phyloP scores from a whole-genome alignment of 306 rosid species.

The Lathyrus aphaca region DNA sequence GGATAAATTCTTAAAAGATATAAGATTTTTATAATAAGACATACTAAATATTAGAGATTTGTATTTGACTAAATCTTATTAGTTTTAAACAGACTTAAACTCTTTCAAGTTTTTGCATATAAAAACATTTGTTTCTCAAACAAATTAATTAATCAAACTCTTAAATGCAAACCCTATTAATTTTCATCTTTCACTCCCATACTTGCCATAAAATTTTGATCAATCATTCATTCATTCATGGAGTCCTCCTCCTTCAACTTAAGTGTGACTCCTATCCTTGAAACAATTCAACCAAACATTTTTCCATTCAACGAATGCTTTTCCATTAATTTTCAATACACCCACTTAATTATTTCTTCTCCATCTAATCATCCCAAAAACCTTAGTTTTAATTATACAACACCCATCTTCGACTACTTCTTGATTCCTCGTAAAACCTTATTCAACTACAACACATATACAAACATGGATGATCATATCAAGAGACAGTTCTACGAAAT shows the following conservation, averaged over 20 bases:
- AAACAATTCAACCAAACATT: background rate
- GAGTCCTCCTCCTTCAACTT: background rate
- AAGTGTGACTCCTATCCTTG: background rate
- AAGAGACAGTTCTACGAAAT: background rate
- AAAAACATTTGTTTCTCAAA: background rate
- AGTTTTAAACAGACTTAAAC: no score
- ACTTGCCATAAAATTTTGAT: background rate
- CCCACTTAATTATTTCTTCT: background rate
- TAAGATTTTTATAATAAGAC: no score
- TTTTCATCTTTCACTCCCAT: background rate
- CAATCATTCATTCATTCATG: conserved; percentile 9
- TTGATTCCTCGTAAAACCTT: background rate
- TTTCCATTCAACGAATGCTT: background rate
- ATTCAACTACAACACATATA: no score
- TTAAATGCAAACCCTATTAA: background rate
- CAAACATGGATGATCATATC: background rate
- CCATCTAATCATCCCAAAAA: background rate
- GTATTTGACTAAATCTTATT: no score
- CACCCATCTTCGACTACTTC: background rate
- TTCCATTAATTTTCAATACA: background rate
- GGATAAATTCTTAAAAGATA: no score
- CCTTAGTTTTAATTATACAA: background rate
- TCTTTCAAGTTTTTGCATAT: background rate
- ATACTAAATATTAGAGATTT: no score
- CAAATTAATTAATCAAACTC: background rate